Evolutionary conservation across 2,329 filamentous ascomycete species (phyloP).

Genomic region (Cytospora mali): DNA sequence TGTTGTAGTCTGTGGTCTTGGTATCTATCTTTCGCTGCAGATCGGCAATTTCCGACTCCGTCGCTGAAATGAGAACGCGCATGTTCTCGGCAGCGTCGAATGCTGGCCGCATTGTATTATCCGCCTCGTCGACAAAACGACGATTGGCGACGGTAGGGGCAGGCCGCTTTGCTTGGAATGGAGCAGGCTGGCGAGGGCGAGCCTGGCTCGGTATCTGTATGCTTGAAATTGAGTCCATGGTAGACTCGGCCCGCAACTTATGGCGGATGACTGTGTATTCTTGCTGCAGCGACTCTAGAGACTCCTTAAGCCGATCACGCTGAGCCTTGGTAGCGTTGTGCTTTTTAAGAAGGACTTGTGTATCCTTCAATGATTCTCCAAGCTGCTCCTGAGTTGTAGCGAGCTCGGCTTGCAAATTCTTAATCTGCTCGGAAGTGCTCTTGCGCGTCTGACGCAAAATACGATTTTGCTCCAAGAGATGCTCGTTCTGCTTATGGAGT

Average conservation of each 20-base stretch:
- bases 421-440: slow-evolving; percentile 15
- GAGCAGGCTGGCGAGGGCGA: slow-evolving; percentile 62
- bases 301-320: slow-evolving; percentile 34
- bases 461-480: slow-evolving; percentile 34
- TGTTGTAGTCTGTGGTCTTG: slow-evolving; percentile 64
- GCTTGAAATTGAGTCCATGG: slow-evolving; percentile 38
- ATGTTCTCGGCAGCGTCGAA: slow-evolving; percentile 73
- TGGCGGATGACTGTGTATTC: slow-evolving; percentile 32
- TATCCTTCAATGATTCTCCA: slow-evolving; percentile 34
- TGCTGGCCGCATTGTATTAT: slow-evolving; percentile 64
- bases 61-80: slow-evolving; percentile 78
- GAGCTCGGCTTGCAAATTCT: slow-evolving; percentile 21
- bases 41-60: slow-evolving; percentile 79
- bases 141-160: slow-evolving; percentile 57
- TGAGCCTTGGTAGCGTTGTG: slow-evolving; percentile 27
- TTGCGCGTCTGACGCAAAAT: slow-evolving; percentile 33
- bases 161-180: slow-evolving; percentile 60
- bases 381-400: slow-evolving; percentile 35
- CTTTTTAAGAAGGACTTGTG: slow-evolving; percentile 29
- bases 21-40: slow-evolving; percentile 69
- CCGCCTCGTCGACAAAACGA: slow-evolving; percentile 50
- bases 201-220: slow-evolving; percentile 55
- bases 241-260: slow-evolving; percentile 33
- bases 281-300: slow-evolving; percentile 32
- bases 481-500: slow-evolving; percentile 37